Evolutionary conservation across 1,284 basidiomycete species (phyloP).

Genomic region (Stygiomarasmius scandens): DNA sequence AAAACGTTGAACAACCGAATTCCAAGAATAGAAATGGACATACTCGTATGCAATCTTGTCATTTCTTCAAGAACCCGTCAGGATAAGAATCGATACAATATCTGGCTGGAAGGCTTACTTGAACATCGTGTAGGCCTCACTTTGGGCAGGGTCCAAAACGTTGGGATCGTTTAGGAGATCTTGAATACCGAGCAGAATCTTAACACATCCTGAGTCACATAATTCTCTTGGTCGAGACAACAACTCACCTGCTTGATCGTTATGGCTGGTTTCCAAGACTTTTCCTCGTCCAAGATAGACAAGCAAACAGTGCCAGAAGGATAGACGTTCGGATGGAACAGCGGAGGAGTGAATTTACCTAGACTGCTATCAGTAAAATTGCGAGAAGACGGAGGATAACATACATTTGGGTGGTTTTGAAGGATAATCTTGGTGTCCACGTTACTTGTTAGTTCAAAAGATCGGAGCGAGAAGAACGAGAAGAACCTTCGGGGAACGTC

Average conservation of each 20-base stretch:
- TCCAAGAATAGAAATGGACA: slow-evolving; percentile 31
- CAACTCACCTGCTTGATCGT: slow-evolving; percentile 92
- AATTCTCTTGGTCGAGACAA: not conserved
- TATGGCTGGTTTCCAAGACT: slow-evolving; percentile 98
- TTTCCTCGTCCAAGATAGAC: slow-evolving; percentile 98
- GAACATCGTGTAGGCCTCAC: slow-evolving; percentile 97
- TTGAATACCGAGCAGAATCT: slow-evolving; percentile 96
- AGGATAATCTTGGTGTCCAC: slow-evolving; percentile 73
- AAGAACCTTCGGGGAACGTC: slow-evolving; percentile 91
- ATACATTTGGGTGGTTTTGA: slow-evolving; percentile 94
- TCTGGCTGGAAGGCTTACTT: slow-evolving; percentile 61
- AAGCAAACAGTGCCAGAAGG: slow-evolving; percentile 98
- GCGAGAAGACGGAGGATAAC: slow-evolving; percentile 24
- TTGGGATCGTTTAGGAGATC: slow-evolving; percentile 95
- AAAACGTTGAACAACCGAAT: slow-evolving; percentile 15
- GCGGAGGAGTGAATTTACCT: slow-evolving; percentile 96
- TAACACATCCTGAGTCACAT: slow-evolving; percentile 4
- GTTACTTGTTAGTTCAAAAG: slow-evolving; percentile 14
- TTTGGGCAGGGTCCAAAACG: slow-evolving; percentile 93
- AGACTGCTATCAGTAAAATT: slow-evolving; percentile 13
- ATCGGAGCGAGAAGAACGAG: slow-evolving; percentile 14
- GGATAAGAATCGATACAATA: not conserved
- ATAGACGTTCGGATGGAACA: slow-evolving; percentile 99
- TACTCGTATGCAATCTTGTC: slow-evolving; percentile 89
- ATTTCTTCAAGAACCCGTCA: slow-evolving; percentile 56